Percentiles rank a stretch among this genome's conserved stretches.
Conservation (phyloP, 2,329 filamentous ascomycete species). For the Exophiala oligosperma region DNA sequence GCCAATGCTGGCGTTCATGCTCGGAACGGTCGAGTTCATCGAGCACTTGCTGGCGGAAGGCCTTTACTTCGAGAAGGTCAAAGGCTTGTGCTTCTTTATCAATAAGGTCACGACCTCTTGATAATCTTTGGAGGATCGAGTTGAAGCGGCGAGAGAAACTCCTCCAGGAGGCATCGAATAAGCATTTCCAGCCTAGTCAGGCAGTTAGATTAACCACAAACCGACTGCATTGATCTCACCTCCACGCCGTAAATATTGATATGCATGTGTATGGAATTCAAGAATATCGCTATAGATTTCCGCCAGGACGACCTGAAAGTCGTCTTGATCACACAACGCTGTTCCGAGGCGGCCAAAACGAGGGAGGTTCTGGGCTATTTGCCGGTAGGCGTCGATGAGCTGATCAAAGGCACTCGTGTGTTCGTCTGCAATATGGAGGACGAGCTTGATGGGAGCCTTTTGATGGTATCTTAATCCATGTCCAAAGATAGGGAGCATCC, state of each 20-base stretch:
- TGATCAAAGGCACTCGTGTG: slow-evolving; percentile 44
- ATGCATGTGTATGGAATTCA: slow-evolving; percentile 48
- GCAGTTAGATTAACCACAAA: background rate
- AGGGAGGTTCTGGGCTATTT: slow-evolving; percentile 41
- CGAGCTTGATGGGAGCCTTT: slow-evolving; percentile 42
- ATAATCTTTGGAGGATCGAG: slow-evolving; percentile 31
- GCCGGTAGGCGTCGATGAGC: slow-evolving; percentile 42
- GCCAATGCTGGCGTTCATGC: slow-evolving; percentile 4
- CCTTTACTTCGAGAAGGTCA: slow-evolving; percentile 21
- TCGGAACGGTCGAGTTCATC: slow-evolving; percentile 6
- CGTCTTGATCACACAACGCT: slow-evolving; percentile 32
- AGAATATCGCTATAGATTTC: slow-evolving; percentile 52
- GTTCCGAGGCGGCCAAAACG: slow-evolving; percentile 40
- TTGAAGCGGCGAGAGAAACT: slow-evolving; percentile 32
- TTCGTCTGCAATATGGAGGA: slow-evolving; percentile 35
- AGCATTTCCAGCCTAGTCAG: slow-evolving; percentile 31
- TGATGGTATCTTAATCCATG: background rate
- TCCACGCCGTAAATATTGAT: slow-evolving; percentile 44
- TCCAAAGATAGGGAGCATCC: background rate
- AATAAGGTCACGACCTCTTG: slow-evolving; percentile 30
- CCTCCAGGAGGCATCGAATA: slow-evolving; percentile 34
- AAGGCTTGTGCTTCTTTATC: slow-evolving; percentile 14
- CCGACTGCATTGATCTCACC: slow-evolving; percentile 1
- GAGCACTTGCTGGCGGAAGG: slow-evolving; percentile 21
- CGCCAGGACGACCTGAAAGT: slow-evolving; percentile 45